A percentile compares a stretch with the other conserved stretches of the same genome.
phyloP scores from a whole-genome alignment of 768 basidiomycete species.

The Hericium coralloides region DNA sequence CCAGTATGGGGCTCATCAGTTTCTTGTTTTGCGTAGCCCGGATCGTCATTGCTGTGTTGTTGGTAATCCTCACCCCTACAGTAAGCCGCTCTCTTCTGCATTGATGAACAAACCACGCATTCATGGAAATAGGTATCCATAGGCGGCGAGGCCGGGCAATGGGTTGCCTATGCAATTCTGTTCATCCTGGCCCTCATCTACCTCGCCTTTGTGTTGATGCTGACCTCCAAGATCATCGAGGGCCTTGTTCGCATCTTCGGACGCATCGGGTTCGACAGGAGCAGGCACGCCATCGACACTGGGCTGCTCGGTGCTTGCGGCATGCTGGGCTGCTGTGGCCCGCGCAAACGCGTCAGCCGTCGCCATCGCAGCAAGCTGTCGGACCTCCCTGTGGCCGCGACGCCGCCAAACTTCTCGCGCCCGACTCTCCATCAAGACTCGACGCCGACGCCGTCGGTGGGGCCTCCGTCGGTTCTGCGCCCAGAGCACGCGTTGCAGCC shows the following conservation, averaged over 20 bases:
- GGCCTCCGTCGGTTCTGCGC: slow-evolving; percentile 61
- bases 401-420: slow-evolving; percentile 6
- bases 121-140: slow-evolving; percentile 60
- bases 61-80: slow-evolving; percentile 84
- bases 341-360: slow-evolving; percentile 24
- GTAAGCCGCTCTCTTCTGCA: slow-evolving; percentile 39
- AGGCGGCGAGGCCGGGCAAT: slow-evolving; percentile 70
- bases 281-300: slow-evolving; percentile 68
- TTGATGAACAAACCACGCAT: not conserved
- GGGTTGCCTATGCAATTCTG: slow-evolving; percentile 92
- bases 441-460: slow-evolving; percentile 35
- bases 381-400: slow-evolving; percentile 8
- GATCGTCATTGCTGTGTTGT: slow-evolving; percentile 81
- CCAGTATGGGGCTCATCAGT: slow-evolving; percentile 93
- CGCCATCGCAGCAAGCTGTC: slow-evolving; percentile 12
- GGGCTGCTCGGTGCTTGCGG: slow-evolving; percentile 84
- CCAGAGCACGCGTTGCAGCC: slow-evolving; percentile 74
- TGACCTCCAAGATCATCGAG: slow-evolving; percentile 79
- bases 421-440: slow-evolving; percentile 14
- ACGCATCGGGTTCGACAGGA: slow-evolving; percentile 76
- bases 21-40: slow-evolving; percentile 89
- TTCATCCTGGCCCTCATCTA: slow-evolving; percentile 78
- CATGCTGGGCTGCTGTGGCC: slow-evolving; percentile 56
- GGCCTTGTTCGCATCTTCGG: slow-evolving; percentile 72
- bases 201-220: slow-evolving; percentile 72